Percentiles rank a stretch among this genome's conserved stretches.
Conservation (phyloP, 2,329 filamentous ascomycete species). For the Xylaria sp. region DNA sequence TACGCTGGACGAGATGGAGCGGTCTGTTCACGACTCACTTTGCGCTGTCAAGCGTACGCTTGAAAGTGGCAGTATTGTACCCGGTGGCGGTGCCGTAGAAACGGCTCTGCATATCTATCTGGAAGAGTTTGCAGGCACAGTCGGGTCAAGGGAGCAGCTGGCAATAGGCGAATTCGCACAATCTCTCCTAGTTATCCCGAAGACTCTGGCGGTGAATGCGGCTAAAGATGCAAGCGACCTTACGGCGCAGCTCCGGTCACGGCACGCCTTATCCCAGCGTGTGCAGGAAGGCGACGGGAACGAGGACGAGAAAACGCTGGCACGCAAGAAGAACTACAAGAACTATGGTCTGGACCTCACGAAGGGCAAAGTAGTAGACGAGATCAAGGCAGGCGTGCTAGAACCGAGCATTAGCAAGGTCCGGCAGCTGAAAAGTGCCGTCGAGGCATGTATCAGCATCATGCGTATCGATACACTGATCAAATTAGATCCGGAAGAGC, state of each 20-base stretch:
- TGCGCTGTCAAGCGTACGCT: conserved; percentile 97
- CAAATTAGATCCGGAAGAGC: conserved; percentile 92
- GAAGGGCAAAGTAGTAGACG: conserved; percentile 90
- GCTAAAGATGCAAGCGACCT: conserved; percentile 97
- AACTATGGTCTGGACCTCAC: conserved; percentile 95
- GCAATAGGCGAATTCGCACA: conserved; percentile 98
- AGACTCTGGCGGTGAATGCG: conserved; percentile 95
- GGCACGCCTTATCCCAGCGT: conserved; percentile 93
- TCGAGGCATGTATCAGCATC: conserved; percentile 98
- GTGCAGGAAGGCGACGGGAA: conserved; percentile 85
- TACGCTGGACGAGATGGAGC: conserved; percentile 98
- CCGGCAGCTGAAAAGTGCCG: conserved; percentile 96
- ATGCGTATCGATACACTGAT: conserved; percentile 99
- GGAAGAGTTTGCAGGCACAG: conserved; percentile 97
- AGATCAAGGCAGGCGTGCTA: conserved; percentile 92
- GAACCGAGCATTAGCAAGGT: conserved; percentile 99
- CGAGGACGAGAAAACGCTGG: conserved; percentile 88
- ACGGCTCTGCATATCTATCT: conserved; percentile 99
- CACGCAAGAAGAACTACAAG: conserved; percentile 96
- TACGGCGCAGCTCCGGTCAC: conserved; percentile 91
- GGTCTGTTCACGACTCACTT: conserved; percentile 95
- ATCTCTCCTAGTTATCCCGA: conserved; percentile 91
- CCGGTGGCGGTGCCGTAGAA: conserved; percentile 95
- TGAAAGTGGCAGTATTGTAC: conserved; percentile 96
- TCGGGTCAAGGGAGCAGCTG: conserved; percentile 95